Evolutionary conservation across 208 protist species (phyloP), one percentile per base, ranked within the genome.

Genomic region (Phytomonas sp.): DNA sequence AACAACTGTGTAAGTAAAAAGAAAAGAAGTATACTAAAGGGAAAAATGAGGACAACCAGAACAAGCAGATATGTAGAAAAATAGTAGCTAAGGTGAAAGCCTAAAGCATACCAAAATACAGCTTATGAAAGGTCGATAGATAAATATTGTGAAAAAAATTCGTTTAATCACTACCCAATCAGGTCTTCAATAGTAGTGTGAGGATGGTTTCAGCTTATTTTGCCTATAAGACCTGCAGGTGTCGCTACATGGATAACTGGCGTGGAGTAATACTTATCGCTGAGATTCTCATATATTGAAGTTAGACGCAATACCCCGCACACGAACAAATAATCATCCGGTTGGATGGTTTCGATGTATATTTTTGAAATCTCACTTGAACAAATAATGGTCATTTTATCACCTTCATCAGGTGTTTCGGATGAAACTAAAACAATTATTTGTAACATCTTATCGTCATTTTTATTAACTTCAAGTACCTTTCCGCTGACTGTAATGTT

Each of bases 371-470:
- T 60, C 31, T 49, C 66, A 26, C 65, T 66, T 40, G 65, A 81
- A 72, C 90, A 95, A 19, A 68, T 76, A 29, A 95, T 71, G 8
- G 81, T 69, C 31, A 95, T 73, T 23, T 80, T 84, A 63, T 92
- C 86, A 34, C 73, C 66, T 12, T 84, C 74, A 7, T 69, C 72
- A 0, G 31, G 61, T 16, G 33, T n/a, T 6, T 78, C 74, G 30
- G 62, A 78, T 31, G 67, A 60, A 40, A 95, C 85, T 31, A 81
- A 71, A 36, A 95, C 77, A 12, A 75, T 79, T 11, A 95, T 60
- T 60, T 88, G 80, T 36, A 72, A 62, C 16, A 70, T 71, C n/a
- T 67, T 73, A 14, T 80, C 73, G 26, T 64, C 60, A 37, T 66
- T 42, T 30, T 59, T 40, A 42, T 79, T 78, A 6, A 82, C 68